Evolutionary conservation across 305 asterid species (phyloP).

Genomic region (Fraxinus paxiana): DNA sequence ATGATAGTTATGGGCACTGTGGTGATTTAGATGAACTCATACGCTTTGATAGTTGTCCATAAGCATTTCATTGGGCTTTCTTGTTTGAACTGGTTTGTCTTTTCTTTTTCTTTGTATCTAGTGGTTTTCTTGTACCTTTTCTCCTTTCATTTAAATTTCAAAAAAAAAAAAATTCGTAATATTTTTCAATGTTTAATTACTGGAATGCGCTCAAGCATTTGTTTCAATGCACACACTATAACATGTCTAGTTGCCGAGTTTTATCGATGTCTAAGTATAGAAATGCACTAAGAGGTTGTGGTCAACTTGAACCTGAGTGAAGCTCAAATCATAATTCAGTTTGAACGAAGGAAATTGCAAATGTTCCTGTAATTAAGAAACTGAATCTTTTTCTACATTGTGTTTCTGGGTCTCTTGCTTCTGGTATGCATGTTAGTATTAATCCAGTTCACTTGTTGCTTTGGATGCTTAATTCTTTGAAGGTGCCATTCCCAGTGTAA

Average conservation of each 20-base stretch:
- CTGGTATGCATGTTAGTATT: conserved; percentile 2
- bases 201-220: neutral
- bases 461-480: conserved; percentile 65
- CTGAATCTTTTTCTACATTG: neutral
- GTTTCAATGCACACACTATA: neutral
- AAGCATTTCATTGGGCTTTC: conserved; percentile 42
- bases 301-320: neutral
- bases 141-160: neutral
- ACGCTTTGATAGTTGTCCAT: conserved; percentile 49
- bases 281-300: neutral
- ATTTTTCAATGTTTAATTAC: too few species aligned
- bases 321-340: neutral
- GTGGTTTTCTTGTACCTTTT: neutral
- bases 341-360: neutral
- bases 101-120: neutral
- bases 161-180: neutral
- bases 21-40: conserved; percentile 51
- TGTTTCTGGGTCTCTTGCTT: neutral
- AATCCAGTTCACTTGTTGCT: conserved; percentile 26
- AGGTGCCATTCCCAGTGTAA: conserved; percentile 36
- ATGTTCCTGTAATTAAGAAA: neutral
- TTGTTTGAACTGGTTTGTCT: conserved; percentile 42
- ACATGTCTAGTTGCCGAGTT: neutral
- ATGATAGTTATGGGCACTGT: conserved; percentile 50
- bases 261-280: neutral